Evolutionary conservation across 202 grass and related monocot genomes (phyloP).

Genomic region (Panicum virgatum): DNA sequence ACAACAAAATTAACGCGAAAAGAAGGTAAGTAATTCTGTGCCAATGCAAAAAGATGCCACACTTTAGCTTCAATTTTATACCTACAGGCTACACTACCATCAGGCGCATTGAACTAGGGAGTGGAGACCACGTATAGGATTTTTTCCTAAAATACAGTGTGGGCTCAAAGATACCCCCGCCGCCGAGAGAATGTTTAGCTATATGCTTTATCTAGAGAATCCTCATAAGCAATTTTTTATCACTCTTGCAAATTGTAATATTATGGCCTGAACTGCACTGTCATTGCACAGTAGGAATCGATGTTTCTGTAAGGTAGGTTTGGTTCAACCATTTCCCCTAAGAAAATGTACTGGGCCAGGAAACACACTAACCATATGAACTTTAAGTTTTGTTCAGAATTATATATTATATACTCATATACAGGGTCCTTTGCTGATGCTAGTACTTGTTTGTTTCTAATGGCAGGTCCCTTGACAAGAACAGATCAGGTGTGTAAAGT

Average conservation of each 20-base stretch:
- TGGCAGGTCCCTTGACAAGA: constrained; percentile 63
- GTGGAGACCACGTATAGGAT: constrained; percentile 8
- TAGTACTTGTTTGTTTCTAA: constrained; percentile 36
- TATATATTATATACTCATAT: constrained; percentile 18
- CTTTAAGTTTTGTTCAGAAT: background rate
- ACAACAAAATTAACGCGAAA: no score
- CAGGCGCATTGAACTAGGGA: constrained; percentile 9
- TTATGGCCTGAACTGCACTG: background rate
- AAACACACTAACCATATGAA: background rate
- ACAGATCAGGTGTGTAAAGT: constrained; percentile 64
- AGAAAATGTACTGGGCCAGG: background rate
- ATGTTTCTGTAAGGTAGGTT: background rate
- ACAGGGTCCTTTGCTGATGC: constrained; percentile 30
- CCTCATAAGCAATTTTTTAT: background rate
- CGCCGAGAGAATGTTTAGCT: background rate
- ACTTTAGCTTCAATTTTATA: constrained; percentile 1
- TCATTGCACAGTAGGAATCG: background rate
- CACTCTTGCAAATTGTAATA: background rate
- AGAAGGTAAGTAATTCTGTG: no score
- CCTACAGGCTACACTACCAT: background rate
- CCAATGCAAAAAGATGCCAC: constrained; percentile 7
- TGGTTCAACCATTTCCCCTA: background rate
- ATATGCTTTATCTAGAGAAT: background rate
- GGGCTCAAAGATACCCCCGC: background rate
- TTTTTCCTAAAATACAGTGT: constrained; percentile 1